Evolutionary conservation across 441 rosid species (phyloP).

Genomic region (Eruca vesicaria): DNA sequence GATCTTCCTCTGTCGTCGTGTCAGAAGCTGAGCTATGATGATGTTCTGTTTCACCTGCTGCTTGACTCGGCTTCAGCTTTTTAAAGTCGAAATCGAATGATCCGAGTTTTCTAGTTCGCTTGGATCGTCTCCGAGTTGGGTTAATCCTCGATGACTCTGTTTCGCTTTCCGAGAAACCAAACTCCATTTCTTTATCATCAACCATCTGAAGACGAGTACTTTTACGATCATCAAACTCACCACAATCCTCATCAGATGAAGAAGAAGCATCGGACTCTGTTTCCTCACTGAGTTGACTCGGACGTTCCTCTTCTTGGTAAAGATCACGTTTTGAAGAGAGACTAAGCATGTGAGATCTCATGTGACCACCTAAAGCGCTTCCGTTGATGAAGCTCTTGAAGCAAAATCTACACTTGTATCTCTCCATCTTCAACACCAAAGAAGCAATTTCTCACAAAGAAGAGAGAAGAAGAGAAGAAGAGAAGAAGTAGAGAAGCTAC

Average conservation of each 20-base stretch:
- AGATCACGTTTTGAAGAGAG: slow-evolving; percentile 45
- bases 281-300: slow-evolving; percentile 31
- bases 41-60: slow-evolving; percentile 36
- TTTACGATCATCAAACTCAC: slow-evolving; percentile 7
- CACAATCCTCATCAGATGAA: neutral
- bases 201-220: neutral
- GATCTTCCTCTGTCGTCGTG: slow-evolving; percentile 60
- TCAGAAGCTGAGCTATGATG: slow-evolving; percentile 59
- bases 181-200: neutral
- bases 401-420: slow-evolving; percentile 68
- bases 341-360: slow-evolving; percentile 76
- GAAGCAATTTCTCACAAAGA: neutral
- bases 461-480: too few species aligned
- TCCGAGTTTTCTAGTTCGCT: slow-evolving; percentile 46
- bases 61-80: slow-evolving; percentile 14
- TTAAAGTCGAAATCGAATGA: slow-evolving; percentile 8
- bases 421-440: slow-evolving; percentile 49
- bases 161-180: slow-evolving; percentile 50
- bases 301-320: neutral
- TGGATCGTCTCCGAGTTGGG: slow-evolving; percentile 57
- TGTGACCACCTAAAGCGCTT: slow-evolving; percentile 80
- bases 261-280: slow-evolving; percentile 45
- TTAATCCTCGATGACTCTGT: slow-evolving; percentile 72
- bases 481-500: slow-evolving; percentile 26
- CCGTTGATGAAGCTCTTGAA: slow-evolving; percentile 64